Percentiles rank a stretch among this genome's conserved stretches.
phyloP scores from a whole-genome alignment of 129 eudicot species.

The Heracleum sosnowskyi region DNA sequence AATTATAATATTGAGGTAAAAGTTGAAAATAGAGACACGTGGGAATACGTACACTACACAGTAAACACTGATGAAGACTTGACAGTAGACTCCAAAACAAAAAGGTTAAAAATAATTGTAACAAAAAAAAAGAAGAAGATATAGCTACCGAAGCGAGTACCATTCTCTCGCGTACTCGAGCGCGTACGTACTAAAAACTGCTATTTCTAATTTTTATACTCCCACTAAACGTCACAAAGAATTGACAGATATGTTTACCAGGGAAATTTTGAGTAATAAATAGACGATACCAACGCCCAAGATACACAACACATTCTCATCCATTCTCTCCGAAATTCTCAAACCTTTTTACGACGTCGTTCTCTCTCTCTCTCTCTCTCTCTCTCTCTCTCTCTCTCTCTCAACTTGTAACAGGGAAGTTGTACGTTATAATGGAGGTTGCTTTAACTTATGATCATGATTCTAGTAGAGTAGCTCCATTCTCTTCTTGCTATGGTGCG shows the following conservation, averaged over 20 bases:
- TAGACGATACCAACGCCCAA: neutral
- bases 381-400: too few relatives aligned
- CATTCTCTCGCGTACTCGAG: neutral
- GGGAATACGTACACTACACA: neutral
- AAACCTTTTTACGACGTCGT: neutral
- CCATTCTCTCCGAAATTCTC: neutral
- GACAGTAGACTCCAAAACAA: neutral
- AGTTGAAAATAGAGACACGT: neutral
- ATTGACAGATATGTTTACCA: neutral
- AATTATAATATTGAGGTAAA: neutral
- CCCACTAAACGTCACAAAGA: neutral
- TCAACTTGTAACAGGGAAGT: too few relatives aligned
- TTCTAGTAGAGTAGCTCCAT: neutral
- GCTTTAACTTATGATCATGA: neutral
- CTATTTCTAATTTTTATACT: neutral
- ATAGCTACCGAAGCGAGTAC: neutral
- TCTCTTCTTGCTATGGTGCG: neutral
- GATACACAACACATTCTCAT: neutral
- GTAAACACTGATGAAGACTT: neutral
- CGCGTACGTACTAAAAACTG: neutral
- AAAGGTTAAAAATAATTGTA: neutral
- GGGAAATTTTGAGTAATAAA: neutral
- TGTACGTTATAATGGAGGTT: conserved; percentile 2
- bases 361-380: too few relatives aligned
- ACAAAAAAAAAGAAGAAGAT: neutral